These are phyloP conservation scores for Myxozyma lipomycoides DNA, from an alignment of 805 yeast species.

Conservation along the genomic window DNA sequence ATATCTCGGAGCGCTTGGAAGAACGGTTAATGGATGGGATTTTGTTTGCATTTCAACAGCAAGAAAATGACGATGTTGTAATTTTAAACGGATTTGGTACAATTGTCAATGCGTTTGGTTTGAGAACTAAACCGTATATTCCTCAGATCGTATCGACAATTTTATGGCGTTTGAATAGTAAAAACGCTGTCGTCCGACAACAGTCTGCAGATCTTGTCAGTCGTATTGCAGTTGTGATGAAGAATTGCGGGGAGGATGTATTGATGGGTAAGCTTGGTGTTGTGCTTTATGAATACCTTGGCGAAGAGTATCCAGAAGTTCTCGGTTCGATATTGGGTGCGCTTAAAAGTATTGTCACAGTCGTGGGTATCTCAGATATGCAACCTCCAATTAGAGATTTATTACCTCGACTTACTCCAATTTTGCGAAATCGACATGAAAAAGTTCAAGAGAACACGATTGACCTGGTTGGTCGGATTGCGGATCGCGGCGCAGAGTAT, in stretches of 20 bases:
- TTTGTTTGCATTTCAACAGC: constrained; percentile 76
- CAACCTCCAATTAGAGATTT: constrained; percentile 82
- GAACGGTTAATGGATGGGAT: constrained; percentile 73
- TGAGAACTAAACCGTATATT: constrained; percentile 64
- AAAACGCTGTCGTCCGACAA: constrained; percentile 66
- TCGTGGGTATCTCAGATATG: constrained; percentile 55
- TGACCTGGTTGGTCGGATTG: constrained; percentile 74
- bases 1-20: constrained; percentile 59
- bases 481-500: constrained; percentile 71
- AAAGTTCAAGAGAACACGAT: constrained; percentile 85
- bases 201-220: constrained; percentile 78
- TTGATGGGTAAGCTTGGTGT: constrained; percentile 65
- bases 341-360: constrained; percentile 55
- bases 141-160: constrained; percentile 68
- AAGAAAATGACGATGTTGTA: constrained; percentile 51
- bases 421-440: constrained; percentile 81
- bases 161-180: constrained; percentile 67
- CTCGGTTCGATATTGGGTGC: constrained; percentile 81
- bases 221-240: constrained; percentile 61
- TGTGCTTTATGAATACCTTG: constrained; percentile 82
- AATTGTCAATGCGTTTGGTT: constrained; percentile 57
- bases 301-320: constrained; percentile 93
- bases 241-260: constrained; percentile 58
- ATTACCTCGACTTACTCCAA: constrained; percentile 85
- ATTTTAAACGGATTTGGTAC: constrained; percentile 62